A percentile compares a stretch with the other conserved stretches of the same genome.
These are phyloP conservation scores for Candolleomyces eurysporus DNA, from an alignment of 768 basidiomycete species.

Conservation along the genomic window DNA sequence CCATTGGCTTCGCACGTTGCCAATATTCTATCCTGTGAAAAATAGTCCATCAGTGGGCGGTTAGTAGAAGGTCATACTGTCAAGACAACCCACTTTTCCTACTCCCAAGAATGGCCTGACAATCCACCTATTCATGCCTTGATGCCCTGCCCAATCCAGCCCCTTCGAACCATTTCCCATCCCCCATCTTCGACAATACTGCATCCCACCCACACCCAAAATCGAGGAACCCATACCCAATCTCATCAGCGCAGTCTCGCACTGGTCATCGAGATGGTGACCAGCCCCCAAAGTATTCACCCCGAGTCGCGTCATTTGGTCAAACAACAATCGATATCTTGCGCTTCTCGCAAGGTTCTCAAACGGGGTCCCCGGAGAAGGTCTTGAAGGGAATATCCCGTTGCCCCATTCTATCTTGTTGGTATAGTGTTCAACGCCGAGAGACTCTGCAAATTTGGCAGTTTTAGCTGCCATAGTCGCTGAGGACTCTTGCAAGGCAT, in stretches of 20 bases:
- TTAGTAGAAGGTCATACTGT: not conserved
- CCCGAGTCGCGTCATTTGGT: constrained; percentile 35
- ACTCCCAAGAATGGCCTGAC: constrained; percentile 68
- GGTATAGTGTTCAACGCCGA: constrained; percentile 48
- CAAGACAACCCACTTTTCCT: constrained; percentile 51
- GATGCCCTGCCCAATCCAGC: constrained; percentile 43
- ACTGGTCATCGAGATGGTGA: constrained; percentile 82
- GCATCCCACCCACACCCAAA: constrained; percentile 68
- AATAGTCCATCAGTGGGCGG: constrained; percentile 1
- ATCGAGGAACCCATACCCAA: constrained; percentile 54
- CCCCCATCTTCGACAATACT: constrained; percentile 66
- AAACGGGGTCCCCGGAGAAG: constrained; percentile 36
- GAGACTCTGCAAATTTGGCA: constrained; percentile 34
- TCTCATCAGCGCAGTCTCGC: constrained; percentile 78
- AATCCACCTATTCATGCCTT: constrained; percentile 68
- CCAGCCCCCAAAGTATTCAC: constrained; percentile 56
- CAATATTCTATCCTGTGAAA: constrained; percentile 69
- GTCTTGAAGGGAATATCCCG: constrained; percentile 48
- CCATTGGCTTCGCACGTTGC: constrained; percentile 68
- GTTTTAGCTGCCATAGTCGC: constrained; percentile 52
- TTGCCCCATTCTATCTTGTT: constrained; percentile 57
- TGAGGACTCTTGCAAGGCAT: constrained; percentile 64
- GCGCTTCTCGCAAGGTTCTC: constrained; percentile 60
- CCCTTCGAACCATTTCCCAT: constrained; percentile 53
- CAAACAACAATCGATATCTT: constrained; percentile 42